A percentile compares a stretch with the other conserved stretches of the same genome.
Conservation (phyloP, 2,329 filamentous ascomycete species). For the Fusarium torulosum region DNA sequence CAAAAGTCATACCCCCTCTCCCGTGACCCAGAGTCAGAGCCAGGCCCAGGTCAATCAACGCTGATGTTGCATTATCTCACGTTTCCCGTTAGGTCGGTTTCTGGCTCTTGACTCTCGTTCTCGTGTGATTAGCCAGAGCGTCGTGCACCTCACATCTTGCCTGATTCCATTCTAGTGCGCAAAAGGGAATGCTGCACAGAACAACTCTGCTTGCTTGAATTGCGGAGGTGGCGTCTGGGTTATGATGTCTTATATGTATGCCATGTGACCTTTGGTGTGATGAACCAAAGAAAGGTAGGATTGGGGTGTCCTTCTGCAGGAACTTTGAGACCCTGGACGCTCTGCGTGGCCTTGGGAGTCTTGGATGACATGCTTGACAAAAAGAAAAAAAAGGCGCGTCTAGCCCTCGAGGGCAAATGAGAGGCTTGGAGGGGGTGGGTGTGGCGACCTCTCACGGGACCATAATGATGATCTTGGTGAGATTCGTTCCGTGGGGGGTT, state of each 20-base stretch:
- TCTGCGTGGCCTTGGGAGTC: neutral
- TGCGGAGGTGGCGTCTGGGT: conserved; percentile 43
- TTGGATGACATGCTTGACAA: conserved; percentile 31
- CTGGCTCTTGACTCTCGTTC: neutral
- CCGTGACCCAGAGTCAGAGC: conserved; percentile 18
- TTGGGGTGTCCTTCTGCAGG: conserved; percentile 36
- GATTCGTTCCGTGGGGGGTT: conserved; percentile 27
- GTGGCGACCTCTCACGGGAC: conserved; percentile 41
- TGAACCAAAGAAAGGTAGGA: conserved; percentile 7
- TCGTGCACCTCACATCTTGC: conserved; percentile 5
- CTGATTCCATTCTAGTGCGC: conserved; percentile 26
- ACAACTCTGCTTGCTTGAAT: conserved; percentile 23
- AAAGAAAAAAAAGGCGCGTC: conserved; percentile 35
- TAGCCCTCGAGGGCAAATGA: conserved; percentile 7
- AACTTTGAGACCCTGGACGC: conserved; percentile 37
- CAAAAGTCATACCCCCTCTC: conserved; percentile 36
- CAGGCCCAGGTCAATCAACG: conserved; percentile 2
- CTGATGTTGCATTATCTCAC: conserved; percentile 10
- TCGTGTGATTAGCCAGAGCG: conserved; percentile 17
- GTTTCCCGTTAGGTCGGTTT: conserved; percentile 13
- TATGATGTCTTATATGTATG: conserved; percentile 27
- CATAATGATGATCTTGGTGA: conserved; percentile 31
- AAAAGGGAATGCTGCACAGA: conserved; percentile 32
- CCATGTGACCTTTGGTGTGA: conserved; percentile 39
- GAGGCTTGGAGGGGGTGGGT: conserved; percentile 18